Base-by-base conservation (phyloP, 2,329 filamentous ascomycete genomes). In the Sarocladium oryzae region DNA sequence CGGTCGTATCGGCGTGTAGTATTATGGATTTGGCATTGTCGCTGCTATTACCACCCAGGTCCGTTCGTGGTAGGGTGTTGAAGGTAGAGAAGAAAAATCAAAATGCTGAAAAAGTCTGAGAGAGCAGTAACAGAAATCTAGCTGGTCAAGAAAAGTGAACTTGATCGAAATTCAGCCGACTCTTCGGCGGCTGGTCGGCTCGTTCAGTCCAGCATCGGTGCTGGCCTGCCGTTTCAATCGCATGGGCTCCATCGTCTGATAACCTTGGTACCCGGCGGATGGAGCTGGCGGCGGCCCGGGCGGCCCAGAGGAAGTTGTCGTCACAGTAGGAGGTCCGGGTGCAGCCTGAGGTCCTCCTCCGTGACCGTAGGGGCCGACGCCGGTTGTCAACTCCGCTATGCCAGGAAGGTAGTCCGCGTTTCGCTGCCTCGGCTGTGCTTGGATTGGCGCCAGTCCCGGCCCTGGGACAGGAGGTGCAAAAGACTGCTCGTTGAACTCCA, bases 381-480 rank as follows among this genome's bases (percentile, higher is more conserved):
- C 81, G 0, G 81, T 84, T 2, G 82, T 85, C 58, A 85, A 72
- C 61, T 85, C 81, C 32, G 78, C 76, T 15, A 85, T 72, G 49
- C 80, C 75, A 1, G 82, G 82, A n/a, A 85, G 67, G 55, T 77
- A 69, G 0, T 69, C 74, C 5, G 66, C 67, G n/a, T 66, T 66
- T 24, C 66, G 62, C 7, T 66, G 63, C 26, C 66, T 66, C 50
- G 63, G 62, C 55, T 68, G 68, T 15, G 66, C 67, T 51, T 79
- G 77, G 37, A 81, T 79, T n/a, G 77, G 78, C 4, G 77, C 74
- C 38, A 80, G 69, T 6, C 70, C 72, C 11, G 70, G 72, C 4
- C 70, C 69, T 11, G 63, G 56, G 4, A 23, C 26, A 5, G 43
- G 16, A 3, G 43, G 6, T 6, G 18, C 43, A 48, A 33, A 48